phyloP scores from a whole-genome alignment of 1,139 yeast species.

The Suhomyces coccinellae region DNA sequence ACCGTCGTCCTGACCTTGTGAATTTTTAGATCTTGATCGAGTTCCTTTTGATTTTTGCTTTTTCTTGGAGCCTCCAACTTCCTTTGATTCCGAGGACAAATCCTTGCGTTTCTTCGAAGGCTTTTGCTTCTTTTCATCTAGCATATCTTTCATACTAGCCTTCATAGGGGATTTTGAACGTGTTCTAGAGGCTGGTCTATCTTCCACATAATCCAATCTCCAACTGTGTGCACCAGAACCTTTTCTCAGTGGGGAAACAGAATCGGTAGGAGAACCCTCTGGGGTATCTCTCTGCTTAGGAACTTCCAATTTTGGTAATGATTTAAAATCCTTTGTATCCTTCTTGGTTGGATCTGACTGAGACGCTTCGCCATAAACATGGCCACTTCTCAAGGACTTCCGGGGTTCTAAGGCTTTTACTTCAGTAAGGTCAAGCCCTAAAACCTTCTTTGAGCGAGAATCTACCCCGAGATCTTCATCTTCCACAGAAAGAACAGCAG shows the following conservation, averaged over 20 bases:
- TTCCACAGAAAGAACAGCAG: not conserved
- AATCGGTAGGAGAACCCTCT: slow-evolving; percentile 6
- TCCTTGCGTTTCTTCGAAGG: slow-evolving; percentile 12
- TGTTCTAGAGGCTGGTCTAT: slow-evolving; percentile 41
- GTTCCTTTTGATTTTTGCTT: slow-evolving; percentile 2
- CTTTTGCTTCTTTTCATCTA: slow-evolving; percentile 21
- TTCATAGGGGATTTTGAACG: slow-evolving; percentile 47
- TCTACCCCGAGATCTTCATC: slow-evolving; percentile 4
- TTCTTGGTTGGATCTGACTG: not conserved
- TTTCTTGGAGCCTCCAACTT: slow-evolving; percentile 11
- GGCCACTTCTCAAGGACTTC: slow-evolving; percentile 14
- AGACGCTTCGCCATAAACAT: slow-evolving; percentile 8
- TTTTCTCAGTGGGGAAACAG: slow-evolving; percentile 8
- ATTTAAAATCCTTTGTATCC: not conserved
- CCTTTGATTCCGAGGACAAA: no score
- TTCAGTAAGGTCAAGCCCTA: slow-evolving; percentile 16
- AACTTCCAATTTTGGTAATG: slow-evolving; percentile 6
- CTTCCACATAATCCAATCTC: slow-evolving; percentile 15
- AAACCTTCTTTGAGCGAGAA: slow-evolving; percentile 10
- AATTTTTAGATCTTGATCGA: not conserved
- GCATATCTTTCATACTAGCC: slow-evolving; percentile 31
- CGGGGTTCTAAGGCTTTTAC: slow-evolving; percentile 12
- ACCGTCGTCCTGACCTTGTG: not conserved
- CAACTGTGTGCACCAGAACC: slow-evolving; percentile 11
- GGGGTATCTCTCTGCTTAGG: slow-evolving; percentile 12